Conservation (phyloP, 2,329 filamentous ascomycete genomes). For the Colletotrichum sp. region DNA sequence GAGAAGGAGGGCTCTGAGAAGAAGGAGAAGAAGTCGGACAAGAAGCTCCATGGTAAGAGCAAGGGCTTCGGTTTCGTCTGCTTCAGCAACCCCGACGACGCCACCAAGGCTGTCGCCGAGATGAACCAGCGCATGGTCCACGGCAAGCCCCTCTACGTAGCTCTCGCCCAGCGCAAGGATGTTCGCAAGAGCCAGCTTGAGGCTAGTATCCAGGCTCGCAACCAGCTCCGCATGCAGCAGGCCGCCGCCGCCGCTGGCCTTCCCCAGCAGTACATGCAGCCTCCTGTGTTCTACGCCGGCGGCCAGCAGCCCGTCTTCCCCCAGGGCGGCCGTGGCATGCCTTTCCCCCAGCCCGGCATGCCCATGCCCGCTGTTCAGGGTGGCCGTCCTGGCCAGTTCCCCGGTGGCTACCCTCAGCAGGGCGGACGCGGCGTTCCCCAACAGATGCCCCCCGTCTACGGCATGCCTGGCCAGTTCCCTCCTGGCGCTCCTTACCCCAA, state of each 20-base stretch:
- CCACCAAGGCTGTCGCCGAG: conserved; percentile 97
- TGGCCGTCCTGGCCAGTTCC: conserved; percentile 86
- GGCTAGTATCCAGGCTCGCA: conserved; percentile 98
- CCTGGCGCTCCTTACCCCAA: conserved; percentile 74
- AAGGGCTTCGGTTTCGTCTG: conserved; percentile 99
- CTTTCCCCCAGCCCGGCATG: conserved; percentile 69
- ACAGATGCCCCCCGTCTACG: conserved; percentile 87
- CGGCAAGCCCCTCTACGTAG: conserved; percentile 96
- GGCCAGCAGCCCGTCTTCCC: conserved; percentile 78
- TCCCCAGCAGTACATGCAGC: conserved; percentile 86
- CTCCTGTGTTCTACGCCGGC: conserved; percentile 90
- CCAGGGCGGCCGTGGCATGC: conserved; percentile 68
- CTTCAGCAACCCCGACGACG: conserved; percentile 99
- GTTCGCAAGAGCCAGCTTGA: conserved; percentile 99
- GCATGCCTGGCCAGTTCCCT: conserved; percentile 80
- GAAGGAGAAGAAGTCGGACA: conserved; percentile 65
- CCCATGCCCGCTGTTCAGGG: conserved; percentile 75
- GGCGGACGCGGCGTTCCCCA: conserved; percentile 89
- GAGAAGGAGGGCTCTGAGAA: conserved; percentile 57
- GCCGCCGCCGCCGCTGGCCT: conserved; percentile 89
- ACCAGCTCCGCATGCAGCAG: conserved; percentile 98
- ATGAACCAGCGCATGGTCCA: conserved; percentile 99
- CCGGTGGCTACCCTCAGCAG: conserved; percentile 81
- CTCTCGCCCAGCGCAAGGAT: conserved; percentile 98
- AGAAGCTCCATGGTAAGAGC: conserved; percentile 86